These are phyloP conservation scores for Aurantiochytrium sp. DNA, from an alignment of 108 stramenopile genomes.

Conservation along the genomic window DNA sequence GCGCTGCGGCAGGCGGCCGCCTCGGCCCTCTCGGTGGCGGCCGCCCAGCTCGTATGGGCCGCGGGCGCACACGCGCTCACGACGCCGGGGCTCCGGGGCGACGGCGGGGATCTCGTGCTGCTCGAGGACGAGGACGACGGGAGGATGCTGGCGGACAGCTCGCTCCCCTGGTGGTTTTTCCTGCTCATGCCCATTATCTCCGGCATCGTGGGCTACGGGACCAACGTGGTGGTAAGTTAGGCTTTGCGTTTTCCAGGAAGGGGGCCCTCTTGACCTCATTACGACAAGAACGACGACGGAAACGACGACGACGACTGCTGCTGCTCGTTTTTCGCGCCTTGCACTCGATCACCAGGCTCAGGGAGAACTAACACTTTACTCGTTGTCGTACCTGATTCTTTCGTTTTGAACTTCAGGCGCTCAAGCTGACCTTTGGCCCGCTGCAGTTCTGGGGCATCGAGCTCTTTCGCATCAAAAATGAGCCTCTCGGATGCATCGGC, in stretches of 20 bases:
- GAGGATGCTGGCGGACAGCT: no score
- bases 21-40: no score
- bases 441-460: slow-evolving; percentile 37
- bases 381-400: background rate
- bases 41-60: no score
- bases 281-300: background rate
- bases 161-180: slow-evolving; percentile 25
- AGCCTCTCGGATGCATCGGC: slow-evolving; percentile 32
- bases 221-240: slow-evolving; percentile 27
- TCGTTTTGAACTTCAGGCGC: background rate
- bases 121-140: no score
- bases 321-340: background rate
- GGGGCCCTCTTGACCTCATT: background rate
- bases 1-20: no score
- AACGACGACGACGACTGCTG: background rate
- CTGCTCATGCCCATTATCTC: slow-evolving; percentile 38
- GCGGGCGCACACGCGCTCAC: no score
- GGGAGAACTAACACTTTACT: no score
- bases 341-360: background rate
- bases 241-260: background rate
- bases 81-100: no score
- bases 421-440: slow-evolving; percentile 36
- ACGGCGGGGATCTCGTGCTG: no score
- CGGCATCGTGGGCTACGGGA: slow-evolving; percentile 29
- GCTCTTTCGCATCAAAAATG: slow-evolving; percentile 29